phyloP scores from a whole-genome alignment of 306 rosid genomes.

The Dicorynia guianensis region DNA sequence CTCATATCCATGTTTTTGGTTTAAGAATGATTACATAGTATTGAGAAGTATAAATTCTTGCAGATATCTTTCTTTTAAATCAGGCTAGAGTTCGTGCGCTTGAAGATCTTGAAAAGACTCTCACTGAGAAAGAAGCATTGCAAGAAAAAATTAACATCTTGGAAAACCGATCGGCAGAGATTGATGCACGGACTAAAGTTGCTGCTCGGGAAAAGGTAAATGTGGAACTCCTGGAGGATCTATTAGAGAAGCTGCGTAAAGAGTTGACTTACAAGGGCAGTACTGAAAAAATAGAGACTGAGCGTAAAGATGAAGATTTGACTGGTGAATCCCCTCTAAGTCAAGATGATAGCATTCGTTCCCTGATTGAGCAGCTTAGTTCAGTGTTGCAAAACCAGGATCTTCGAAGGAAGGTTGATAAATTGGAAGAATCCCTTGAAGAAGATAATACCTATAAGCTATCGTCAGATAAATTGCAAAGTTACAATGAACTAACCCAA shows the following conservation, averaged over 20 bases:
- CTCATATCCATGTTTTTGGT: slow-evolving; percentile 23
- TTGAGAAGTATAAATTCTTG: slow-evolving; percentile 39
- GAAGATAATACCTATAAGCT: slow-evolving; percentile 67
- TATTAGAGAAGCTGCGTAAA: slow-evolving; percentile 60
- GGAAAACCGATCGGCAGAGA: slow-evolving; percentile 78
- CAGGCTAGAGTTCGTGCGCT: slow-evolving; percentile 78
- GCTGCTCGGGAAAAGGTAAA: slow-evolving; percentile 73
- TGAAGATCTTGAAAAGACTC: slow-evolving; percentile 78
- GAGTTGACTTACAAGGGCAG: slow-evolving; percentile 53
- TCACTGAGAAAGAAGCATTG: slow-evolving; percentile 74
- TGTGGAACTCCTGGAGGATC: slow-evolving; percentile 71
- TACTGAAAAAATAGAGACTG: slow-evolving; percentile 49
- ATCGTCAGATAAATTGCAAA: slow-evolving; percentile 81
- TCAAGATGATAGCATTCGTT: slow-evolving; percentile 39
- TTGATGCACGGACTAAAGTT: slow-evolving; percentile 68
- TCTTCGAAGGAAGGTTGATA: slow-evolving; percentile 75
- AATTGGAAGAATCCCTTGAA: slow-evolving; percentile 81
- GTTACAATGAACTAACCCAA: slow-evolving; percentile 70
- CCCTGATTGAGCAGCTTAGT: slow-evolving; percentile 64
- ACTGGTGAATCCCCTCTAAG: slow-evolving; percentile 42
- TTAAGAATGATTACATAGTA: slow-evolving; percentile 12
- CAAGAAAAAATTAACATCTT: slow-evolving; percentile 74
- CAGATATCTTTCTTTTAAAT: slow-evolving; percentile 85
- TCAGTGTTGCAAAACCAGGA: slow-evolving; percentile 84
- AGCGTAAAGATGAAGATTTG: slow-evolving; percentile 40